Percentiles rank a stretch among this genome's conserved stretches.
Evolutionary conservation across 116 monocot genomes (phyloP).

Genomic region (Thalassia testudinum): DNA sequence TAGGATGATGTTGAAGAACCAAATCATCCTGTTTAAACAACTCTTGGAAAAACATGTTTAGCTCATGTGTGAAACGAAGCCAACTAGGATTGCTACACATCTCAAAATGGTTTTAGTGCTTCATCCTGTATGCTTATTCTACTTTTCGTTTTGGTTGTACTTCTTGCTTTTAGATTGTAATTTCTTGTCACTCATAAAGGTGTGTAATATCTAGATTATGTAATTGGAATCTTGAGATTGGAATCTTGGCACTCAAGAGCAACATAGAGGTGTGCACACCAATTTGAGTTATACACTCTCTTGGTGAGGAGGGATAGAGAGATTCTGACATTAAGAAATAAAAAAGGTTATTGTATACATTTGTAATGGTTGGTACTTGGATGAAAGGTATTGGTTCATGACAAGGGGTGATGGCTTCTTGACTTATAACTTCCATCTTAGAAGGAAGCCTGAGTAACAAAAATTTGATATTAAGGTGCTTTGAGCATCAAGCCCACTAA

Average conservation of each 20-base stretch:
- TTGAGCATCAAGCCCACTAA: too few species aligned
- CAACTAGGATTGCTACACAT: too few species aligned
- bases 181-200: too few species aligned
- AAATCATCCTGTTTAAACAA: too few species aligned
- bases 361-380: constrained; percentile 65
- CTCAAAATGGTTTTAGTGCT: too few species aligned
- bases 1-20: too few species aligned
- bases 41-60: too few species aligned
- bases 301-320: background rate
- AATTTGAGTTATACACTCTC: constrained; percentile 38
- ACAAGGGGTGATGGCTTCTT: constrained; percentile 20
- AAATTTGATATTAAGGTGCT: constrained; percentile 1
- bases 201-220: too few species aligned
- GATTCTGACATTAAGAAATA: constrained; percentile 8
- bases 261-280: constrained; percentile 35
- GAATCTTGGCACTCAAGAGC: constrained; percentile 42
- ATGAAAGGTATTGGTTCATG: constrained; percentile 43
- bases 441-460: constrained; percentile 50
- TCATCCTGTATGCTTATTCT: too few species aligned
- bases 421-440: constrained; percentile 50
- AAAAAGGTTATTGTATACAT: constrained; percentile 34
- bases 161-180: too few species aligned
- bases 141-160: too few species aligned
- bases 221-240: constrained; percentile 23
- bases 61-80: too few species aligned